Conservation (phyloP, 2,329 filamentous ascomycete species). For the Diaporthe sp. region DNA sequence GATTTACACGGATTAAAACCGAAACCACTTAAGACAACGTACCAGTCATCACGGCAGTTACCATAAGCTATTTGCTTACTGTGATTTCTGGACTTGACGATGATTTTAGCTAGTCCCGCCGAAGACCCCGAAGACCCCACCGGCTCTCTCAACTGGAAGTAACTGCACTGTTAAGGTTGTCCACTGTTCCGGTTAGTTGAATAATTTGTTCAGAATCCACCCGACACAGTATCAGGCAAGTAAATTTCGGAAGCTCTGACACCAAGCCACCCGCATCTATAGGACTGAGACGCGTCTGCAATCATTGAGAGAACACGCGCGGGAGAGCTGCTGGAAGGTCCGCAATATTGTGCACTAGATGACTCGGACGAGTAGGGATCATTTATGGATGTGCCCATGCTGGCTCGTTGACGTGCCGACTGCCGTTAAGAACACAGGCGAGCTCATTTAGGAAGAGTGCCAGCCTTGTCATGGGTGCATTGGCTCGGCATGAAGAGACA, state of each 20-base stretch:
- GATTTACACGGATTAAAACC: no score
- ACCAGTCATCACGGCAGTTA: no score
- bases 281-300: background rate
- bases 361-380: background rate
- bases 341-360: background rate
- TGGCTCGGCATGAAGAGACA: background rate
- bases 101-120: no score
- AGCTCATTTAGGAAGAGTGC: background rate
- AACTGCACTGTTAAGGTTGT: no score
- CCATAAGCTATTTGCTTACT: no score
- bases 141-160: no score
- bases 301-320: background rate
- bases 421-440: no score
- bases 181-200: no score
- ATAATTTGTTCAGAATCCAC: no score
- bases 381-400: background rate
- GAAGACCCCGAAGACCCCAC: no score
- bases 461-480: background rate
- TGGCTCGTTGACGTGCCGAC: background rate
- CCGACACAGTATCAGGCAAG: background rate
- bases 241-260: background rate
- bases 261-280: background rate
- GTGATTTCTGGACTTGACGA: no score
- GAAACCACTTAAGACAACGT: no score
- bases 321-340: background rate